Percentiles rank a stretch among this genome's conserved stretches.
Conservation (phyloP, 139 green algal species). For the Volvox africanus region DNA sequence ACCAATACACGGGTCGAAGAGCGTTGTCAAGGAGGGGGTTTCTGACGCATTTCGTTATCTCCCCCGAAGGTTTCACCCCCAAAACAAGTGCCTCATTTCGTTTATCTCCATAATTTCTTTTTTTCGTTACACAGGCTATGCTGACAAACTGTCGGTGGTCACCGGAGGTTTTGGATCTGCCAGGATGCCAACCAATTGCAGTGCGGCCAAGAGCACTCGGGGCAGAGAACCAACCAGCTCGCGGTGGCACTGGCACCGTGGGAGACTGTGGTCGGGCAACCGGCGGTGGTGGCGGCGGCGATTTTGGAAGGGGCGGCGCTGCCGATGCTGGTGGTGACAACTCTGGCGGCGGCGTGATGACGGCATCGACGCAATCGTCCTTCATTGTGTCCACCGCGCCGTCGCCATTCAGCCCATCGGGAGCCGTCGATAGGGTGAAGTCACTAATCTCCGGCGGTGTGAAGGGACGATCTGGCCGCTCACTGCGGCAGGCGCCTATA, state of each 20-base stretch:
- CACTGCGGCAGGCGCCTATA: not conserved
- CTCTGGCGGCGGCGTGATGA: not conserved
- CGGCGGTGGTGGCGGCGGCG: not conserved
- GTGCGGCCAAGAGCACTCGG: not conserved
- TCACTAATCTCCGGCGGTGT: slow-evolving; percentile 18
- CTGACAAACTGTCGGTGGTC: slow-evolving; percentile 24
- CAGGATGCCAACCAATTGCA: not conserved
- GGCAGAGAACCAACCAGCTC: not conserved
- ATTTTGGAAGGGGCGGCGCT: not conserved
- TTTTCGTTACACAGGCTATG: slow-evolving; percentile 1
- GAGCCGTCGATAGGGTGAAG: slow-evolving; percentile 19
- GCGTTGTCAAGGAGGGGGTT: too few relatives aligned
- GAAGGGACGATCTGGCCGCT: not conserved
- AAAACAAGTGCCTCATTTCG: too few relatives aligned
- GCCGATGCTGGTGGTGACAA: too few relatives aligned
- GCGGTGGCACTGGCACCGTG: not conserved
- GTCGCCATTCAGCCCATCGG: slow-evolving; percentile 19
- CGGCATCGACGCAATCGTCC: slow-evolving; percentile 38
- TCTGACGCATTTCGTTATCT: too few relatives aligned
- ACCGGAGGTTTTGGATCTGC: slow-evolving; percentile 6
- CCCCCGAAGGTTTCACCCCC: not conserved
- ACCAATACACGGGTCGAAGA: too few relatives aligned
- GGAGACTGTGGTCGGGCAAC: not conserved
- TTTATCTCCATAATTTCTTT: not conserved
- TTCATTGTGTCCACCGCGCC: not conserved